phyloP scores from a whole-genome alignment of 2,329 filamentous ascomycete genomes.

The Diaporthe sp. region DNA sequence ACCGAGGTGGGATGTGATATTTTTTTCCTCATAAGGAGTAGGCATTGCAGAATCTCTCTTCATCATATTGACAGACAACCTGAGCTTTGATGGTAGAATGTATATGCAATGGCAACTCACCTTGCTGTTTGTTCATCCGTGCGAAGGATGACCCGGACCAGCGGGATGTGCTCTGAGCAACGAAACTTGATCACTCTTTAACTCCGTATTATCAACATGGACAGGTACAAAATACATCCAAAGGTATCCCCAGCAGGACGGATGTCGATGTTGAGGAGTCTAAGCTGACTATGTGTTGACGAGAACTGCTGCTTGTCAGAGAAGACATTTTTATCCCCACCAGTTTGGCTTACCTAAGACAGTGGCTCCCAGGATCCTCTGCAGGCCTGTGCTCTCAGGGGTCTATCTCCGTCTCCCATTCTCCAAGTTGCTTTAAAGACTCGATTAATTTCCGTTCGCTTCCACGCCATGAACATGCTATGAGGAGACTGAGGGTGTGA shows the following conservation, averaged over 20 bases:
- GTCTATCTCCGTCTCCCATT: not conserved
- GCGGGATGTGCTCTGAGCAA: not conserved
- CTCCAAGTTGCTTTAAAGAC: not conserved
- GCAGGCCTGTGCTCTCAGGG: constrained; percentile 29
- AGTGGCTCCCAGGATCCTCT: not conserved
- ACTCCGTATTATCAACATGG: no score
- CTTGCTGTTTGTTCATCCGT: not conserved
- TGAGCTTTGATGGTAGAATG: not conserved
- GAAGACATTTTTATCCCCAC: constrained; percentile 25
- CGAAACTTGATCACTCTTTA: not conserved
- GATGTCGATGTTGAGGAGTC: not conserved
- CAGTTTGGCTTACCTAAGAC: constrained; percentile 35
- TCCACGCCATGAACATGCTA: not conserved
- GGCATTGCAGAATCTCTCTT: constrained; percentile 42
- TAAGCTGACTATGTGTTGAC: not conserved
- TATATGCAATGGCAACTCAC: not conserved
- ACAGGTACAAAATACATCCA: not conserved
- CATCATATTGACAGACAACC: constrained; percentile 38
- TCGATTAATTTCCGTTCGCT: not conserved
- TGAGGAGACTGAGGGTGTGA: not conserved
- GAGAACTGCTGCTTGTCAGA: not conserved
- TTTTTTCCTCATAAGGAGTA: constrained; percentile 39
- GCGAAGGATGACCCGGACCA: not conserved
- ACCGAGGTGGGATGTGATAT: constrained; percentile 23
- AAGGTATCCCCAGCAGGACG: no score